phyloP scores from a whole-genome alignment of 2,329 filamentous ascomycete species.

The Remersonia thermophila region DNA sequence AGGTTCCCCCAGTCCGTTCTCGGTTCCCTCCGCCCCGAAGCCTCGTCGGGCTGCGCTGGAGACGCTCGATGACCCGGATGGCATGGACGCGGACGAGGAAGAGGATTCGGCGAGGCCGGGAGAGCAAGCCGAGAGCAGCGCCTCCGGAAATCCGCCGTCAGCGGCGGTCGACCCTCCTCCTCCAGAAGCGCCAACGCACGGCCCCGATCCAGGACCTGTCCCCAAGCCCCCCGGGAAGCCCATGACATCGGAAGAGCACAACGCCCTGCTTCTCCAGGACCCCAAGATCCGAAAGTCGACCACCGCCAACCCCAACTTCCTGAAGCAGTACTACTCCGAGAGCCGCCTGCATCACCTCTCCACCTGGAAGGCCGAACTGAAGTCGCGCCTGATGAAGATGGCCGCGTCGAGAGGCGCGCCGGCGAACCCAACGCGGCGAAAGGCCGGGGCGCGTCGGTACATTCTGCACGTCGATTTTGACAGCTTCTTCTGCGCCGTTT shows the following conservation, averaged over 20 bases:
- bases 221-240: conserved; percentile 4
- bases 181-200: not conserved
- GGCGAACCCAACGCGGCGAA: conserved; percentile 34
- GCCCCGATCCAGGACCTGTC: not conserved
- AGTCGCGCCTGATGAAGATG: conserved; percentile 72
- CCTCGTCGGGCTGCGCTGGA: conserved; percentile 16
- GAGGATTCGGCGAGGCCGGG: not conserved
- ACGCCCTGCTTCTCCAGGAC: conserved; percentile 70
- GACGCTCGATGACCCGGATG: conserved; percentile 29
- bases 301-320: conserved; percentile 82
- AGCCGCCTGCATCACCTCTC: conserved; percentile 91
- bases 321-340: conserved; percentile 90
- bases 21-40: conserved; percentile 7
- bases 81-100: conserved; percentile 23
- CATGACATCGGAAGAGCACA: conserved; percentile 85
- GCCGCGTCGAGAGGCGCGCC: conserved; percentile 53
- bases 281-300: conserved; percentile 79
- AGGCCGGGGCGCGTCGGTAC: conserved; percentile 59
- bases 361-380: conserved; percentile 91
- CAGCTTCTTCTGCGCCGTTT: conserved; percentile 94
- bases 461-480: conserved; percentile 96
- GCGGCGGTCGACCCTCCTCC: not conserved
- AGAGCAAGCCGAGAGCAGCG: no score
- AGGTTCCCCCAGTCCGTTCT: conserved; percentile 13
- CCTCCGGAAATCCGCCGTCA: not conserved